Evolutionary conservation across 768 basidiomycete species (phyloP).

Genomic region (Harrya chromipes): DNA sequence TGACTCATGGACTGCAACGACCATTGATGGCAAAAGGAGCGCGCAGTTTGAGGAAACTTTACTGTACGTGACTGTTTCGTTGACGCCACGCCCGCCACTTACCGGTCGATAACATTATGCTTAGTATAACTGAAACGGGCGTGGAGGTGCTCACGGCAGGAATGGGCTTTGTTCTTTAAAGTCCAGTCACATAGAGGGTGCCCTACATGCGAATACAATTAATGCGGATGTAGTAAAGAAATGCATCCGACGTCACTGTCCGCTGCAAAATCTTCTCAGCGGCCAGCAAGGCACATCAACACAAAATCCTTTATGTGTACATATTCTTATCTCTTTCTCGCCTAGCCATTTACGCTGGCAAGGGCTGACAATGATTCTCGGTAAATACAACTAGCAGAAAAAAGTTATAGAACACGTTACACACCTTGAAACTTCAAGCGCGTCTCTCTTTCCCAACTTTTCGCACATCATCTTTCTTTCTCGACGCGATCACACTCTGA

Average conservation of each 20-base stretch:
- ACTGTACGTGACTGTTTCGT: slow-evolving; percentile 55
- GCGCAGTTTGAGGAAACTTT: slow-evolving; percentile 99
- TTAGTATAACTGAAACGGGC: slow-evolving; percentile 86
- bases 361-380: slow-evolving; percentile 21
- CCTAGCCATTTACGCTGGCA: slow-evolving; percentile 22
- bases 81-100: slow-evolving; percentile 12
- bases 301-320: too few relatives aligned
- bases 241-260: slow-evolving; percentile 20
- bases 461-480: slow-evolving; percentile 19
- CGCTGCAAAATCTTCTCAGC: slow-evolving; percentile 20
- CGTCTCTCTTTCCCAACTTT: slow-evolving; percentile 20
- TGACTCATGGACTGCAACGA: slow-evolving; percentile 96
- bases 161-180: slow-evolving; percentile 26
- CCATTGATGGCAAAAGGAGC: slow-evolving; percentile 82
- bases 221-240: slow-evolving; percentile 12
- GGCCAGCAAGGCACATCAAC: slow-evolving; percentile 16
- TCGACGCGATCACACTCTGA: slow-evolving; percentile 8
- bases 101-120: slow-evolving; percentile 10
- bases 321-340: too few relatives aligned
- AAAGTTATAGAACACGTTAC: slow-evolving; percentile 23
- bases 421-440: slow-evolving; percentile 12
- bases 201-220: slow-evolving; percentile 26
- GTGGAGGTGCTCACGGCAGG: slow-evolving; percentile 82
- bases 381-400: slow-evolving; percentile 27
- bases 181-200: slow-evolving; percentile 15